phyloP scores from a whole-genome alignment of 148 eudicot species.

The Rhododendron simsii region DNA sequence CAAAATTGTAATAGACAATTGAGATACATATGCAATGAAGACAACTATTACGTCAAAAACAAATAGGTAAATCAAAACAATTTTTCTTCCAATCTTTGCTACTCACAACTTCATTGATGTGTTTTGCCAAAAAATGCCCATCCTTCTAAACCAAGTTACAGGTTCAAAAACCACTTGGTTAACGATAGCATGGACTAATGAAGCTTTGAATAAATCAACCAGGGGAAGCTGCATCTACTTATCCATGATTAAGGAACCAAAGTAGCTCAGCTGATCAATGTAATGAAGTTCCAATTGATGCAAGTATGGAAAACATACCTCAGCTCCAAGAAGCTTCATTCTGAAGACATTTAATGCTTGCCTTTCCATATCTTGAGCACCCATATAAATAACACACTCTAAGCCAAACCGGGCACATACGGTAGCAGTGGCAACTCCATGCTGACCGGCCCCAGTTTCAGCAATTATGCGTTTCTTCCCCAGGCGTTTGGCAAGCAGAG shows the following conservation, averaged over 20 bases:
- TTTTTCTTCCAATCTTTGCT: background rate
- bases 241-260: background rate
- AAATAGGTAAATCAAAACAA: background rate
- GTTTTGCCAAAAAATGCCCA: background rate
- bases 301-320: constrained; percentile 45
- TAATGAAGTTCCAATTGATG: background rate
- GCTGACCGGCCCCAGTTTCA: constrained; percentile 99
- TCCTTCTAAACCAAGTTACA: background rate
- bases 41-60: background rate
- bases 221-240: background rate
- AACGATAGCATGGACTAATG: background rate
- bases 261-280: background rate
- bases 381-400: constrained; percentile 84
- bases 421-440: constrained; percentile 98
- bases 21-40: background rate
- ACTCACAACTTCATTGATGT: background rate
- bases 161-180: background rate
- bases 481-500: constrained; percentile 80
- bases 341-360: constrained; percentile 88
- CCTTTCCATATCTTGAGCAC: constrained; percentile 98
- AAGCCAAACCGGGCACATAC: constrained; percentile 97
- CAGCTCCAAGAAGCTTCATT: constrained; percentile 99
- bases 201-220: background rate
- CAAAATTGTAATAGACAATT: background rate
- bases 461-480: constrained; percentile 95